These are phyloP conservation scores for Coprinopsis marcescibilis DNA, from an alignment of 768 basidiomycete species.

Conservation along the genomic window DNA sequence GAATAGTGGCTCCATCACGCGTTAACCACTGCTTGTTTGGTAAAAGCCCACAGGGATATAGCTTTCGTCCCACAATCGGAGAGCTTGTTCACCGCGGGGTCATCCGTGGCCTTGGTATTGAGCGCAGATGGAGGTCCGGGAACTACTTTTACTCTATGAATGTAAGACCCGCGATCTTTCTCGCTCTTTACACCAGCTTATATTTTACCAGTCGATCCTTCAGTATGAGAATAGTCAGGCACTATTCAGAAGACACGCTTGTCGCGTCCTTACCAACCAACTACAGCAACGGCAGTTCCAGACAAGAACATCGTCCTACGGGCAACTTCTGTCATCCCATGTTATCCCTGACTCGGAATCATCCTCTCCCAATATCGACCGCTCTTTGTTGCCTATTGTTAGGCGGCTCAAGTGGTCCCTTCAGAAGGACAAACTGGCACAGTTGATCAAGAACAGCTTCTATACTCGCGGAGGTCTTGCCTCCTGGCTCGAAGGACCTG, in stretches of 20 bases:
- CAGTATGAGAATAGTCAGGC: slow-evolving; percentile 59
- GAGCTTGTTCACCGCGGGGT: slow-evolving; percentile 69
- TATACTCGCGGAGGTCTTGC: slow-evolving; percentile 26
- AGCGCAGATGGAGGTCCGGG: slow-evolving; percentile 61
- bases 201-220: slow-evolving; percentile 46
- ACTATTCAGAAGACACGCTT: slow-evolving; percentile 49
- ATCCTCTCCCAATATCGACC: slow-evolving; percentile 49
- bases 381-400: slow-evolving; percentile 57
- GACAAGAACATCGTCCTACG: slow-evolving; percentile 28
- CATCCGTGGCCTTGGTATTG: slow-evolving; percentile 61
- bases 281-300: slow-evolving; percentile 37
- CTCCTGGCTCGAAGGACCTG: slow-evolving; percentile 57
- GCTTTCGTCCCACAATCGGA: slow-evolving; percentile 56
- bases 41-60: slow-evolving; percentile 45
- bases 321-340: slow-evolving; percentile 41
- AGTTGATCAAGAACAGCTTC: slow-evolving; percentile 44
- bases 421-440: slow-evolving; percentile 56
- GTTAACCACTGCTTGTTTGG: slow-evolving; percentile 62
- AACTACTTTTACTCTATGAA: slow-evolving; percentile 57
- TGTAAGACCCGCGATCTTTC: slow-evolving; percentile 31
- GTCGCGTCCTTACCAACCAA: slow-evolving; percentile 46
- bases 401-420: slow-evolving; percentile 69
- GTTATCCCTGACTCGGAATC: slow-evolving; percentile 63
- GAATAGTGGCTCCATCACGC: slow-evolving; percentile 60
- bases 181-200: slow-evolving; percentile 7